Evolutionary conservation across 495 filamentous ascomycete genomes (phyloP).

Genomic region (Talaromyces ruber): DNA sequence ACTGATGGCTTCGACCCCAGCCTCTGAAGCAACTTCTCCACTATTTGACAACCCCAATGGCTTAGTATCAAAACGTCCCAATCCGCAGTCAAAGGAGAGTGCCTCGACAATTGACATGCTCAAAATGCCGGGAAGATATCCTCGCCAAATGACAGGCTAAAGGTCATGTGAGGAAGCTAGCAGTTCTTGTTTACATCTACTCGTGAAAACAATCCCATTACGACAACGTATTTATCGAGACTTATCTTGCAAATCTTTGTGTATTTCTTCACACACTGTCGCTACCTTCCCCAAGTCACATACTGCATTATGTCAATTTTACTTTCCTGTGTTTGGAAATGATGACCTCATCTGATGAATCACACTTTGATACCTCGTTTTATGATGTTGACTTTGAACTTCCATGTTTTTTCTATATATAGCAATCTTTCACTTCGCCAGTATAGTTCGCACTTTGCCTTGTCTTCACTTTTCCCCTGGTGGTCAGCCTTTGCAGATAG

Average conservation of each 20-base stretch:
- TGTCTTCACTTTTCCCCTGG: background rate
- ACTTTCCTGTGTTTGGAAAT: background rate
- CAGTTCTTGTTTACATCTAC: constrained; percentile 7
- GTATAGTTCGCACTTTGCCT: background rate
- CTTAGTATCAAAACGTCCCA: constrained; percentile 11
- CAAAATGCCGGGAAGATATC: constrained; percentile 31
- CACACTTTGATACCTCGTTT: background rate
- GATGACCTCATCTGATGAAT: background rate
- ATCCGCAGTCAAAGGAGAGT: constrained; percentile 19
- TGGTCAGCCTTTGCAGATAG: background rate
- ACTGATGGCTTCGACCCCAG: constrained; percentile 3
- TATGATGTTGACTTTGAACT: background rate
- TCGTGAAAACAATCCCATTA: background rate
- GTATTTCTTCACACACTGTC: constrained; percentile 9
- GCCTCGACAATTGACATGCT: constrained; percentile 20
- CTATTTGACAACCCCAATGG: constrained; percentile 2
- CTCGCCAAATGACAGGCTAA: constrained; percentile 12
- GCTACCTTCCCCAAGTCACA: background rate
- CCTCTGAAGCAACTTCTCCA: constrained; percentile 3
- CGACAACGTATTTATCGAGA: background rate
- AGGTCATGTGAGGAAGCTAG: background rate
- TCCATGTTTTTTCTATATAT: background rate
- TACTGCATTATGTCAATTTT: background rate
- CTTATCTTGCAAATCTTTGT: background rate
- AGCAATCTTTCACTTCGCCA: background rate